Conservation (phyloP, 768 basidiomycete genomes). For the Boletus tylopilopsis region DNA sequence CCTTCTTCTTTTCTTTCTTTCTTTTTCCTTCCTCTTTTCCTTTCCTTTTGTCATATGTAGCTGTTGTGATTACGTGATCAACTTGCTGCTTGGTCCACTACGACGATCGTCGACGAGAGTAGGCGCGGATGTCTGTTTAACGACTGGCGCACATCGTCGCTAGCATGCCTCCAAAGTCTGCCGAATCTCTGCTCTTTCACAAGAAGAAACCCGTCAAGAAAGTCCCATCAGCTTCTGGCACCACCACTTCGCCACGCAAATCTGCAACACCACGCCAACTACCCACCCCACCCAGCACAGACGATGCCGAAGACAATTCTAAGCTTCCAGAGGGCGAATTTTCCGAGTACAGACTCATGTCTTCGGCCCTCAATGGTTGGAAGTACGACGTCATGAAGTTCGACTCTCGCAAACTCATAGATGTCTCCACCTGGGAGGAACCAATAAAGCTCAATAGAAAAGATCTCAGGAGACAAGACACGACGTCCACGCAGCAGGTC, state of each 20-base stretch:
- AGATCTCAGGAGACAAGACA: constrained; percentile 56
- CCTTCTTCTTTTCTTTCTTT: too few species aligned
- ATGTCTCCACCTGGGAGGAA: constrained; percentile 61
- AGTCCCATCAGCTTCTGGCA: constrained; percentile 10
- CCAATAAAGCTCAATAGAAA: constrained; percentile 90
- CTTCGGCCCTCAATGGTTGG: constrained; percentile 79
- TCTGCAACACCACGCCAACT: constrained; percentile 38
- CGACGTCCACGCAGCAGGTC: constrained; percentile 36
- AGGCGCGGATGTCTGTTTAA: not conserved
- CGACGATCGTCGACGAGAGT: not conserved
- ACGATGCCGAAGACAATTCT: constrained; percentile 49
- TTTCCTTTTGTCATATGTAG: constrained; percentile 4
- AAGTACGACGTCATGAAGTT: constrained; percentile 94
- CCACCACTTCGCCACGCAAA: constrained; percentile 31
- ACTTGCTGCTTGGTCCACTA: constrained; percentile 5
- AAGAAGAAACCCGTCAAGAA: constrained; percentile 50
- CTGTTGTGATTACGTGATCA: constrained; percentile 25
- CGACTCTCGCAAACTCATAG: constrained; percentile 67
- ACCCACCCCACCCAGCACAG: constrained; percentile 35
- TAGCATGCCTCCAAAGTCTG: constrained; percentile 29
- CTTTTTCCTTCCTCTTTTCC: constrained; percentile 8
- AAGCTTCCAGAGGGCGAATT: constrained; percentile 65
- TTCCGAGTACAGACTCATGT: constrained; percentile 76
- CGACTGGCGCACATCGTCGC: too few species aligned
- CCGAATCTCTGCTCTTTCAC: constrained; percentile 59